Percentiles rank a stretch among this genome's conserved stretches.
phyloP scores from a whole-genome alignment of 2,329 filamentous ascomycete species.

The Sporothrix brunneoviolacea region DNA sequence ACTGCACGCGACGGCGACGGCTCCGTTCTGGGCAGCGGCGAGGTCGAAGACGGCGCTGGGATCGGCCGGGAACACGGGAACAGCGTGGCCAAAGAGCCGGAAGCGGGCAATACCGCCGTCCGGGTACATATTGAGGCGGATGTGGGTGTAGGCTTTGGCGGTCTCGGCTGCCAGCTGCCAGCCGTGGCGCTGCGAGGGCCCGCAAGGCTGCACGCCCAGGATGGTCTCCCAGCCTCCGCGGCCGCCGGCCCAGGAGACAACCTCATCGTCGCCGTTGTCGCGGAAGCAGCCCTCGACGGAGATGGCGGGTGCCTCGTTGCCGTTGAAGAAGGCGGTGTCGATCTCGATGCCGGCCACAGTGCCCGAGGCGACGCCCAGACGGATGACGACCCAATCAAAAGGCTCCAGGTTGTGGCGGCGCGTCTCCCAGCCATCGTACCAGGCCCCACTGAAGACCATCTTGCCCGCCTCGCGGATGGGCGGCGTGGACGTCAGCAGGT shows the following conservation, averaged over 20 bases:
- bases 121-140: constrained; percentile 76
- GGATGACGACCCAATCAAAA: constrained; percentile 62
- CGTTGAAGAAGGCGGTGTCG: constrained; percentile 75
- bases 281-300: constrained; percentile 71
- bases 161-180: constrained; percentile 60
- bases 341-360: constrained; percentile 69
- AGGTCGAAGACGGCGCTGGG: constrained; percentile 63
- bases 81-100: constrained; percentile 66
- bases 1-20: constrained; percentile 66
- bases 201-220: constrained; percentile 62
- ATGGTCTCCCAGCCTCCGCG: constrained; percentile 66
- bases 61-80: constrained; percentile 68
- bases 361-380: constrained; percentile 63
- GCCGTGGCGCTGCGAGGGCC: constrained; percentile 64
- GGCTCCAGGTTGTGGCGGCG: constrained; percentile 56
- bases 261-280: constrained; percentile 44
- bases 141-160: constrained; percentile 67
- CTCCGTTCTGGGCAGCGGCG: constrained; percentile 71
- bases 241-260: constrained; percentile 53
- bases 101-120: constrained; percentile 80
- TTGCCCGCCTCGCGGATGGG: constrained; percentile 58
- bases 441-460: constrained; percentile 63
- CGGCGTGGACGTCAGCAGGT: constrained; percentile 56
- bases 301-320: constrained; percentile 74
- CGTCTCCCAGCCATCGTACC: constrained; percentile 68